phyloP scores from a whole-genome alignment of 495 filamentous ascomycete genomes.

The Letharia columbiana region DNA sequence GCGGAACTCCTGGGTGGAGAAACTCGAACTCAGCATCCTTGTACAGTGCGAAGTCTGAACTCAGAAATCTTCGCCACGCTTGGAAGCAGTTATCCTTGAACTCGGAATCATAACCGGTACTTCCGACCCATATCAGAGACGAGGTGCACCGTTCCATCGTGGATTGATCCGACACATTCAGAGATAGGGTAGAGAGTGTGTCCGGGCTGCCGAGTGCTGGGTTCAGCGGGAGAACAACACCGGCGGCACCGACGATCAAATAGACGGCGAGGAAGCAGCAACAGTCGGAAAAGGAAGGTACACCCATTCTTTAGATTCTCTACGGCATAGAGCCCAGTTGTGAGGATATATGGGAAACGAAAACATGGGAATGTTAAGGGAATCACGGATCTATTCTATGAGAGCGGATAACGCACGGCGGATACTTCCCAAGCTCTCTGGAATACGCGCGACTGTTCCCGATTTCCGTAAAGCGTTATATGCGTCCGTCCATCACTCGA shows the following conservation, averaged over 20 bases:
- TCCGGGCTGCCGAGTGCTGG: neutral
- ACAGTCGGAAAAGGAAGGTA: too few relatives aligned
- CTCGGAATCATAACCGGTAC: too few relatives aligned
- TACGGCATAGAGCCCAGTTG: neutral
- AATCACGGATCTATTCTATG: too few relatives aligned
- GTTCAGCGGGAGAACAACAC: conserved; percentile 2
- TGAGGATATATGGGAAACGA: neutral
- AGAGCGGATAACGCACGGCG: too few relatives aligned
- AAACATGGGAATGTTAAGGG: neutral
- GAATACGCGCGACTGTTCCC: too few relatives aligned
- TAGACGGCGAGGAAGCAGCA: neutral
- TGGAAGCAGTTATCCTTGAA: neutral
- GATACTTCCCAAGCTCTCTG: too few relatives aligned
- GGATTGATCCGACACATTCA: neutral
- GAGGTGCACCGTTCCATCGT: neutral
- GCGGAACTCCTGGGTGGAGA: neutral
- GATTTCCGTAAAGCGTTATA: too few relatives aligned
- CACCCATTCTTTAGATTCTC: neutral
- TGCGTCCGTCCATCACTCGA: too few relatives aligned
- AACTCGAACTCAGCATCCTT: neutral
- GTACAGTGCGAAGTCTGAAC: neutral
- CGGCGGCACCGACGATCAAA: neutral
- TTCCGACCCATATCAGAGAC: neutral
- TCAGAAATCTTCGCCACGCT: neutral
- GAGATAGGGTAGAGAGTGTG: neutral